Base-by-base conservation (phyloP, 495 filamentous ascomycete genomes). In the Hyaloscypha finlandica region DNA sequence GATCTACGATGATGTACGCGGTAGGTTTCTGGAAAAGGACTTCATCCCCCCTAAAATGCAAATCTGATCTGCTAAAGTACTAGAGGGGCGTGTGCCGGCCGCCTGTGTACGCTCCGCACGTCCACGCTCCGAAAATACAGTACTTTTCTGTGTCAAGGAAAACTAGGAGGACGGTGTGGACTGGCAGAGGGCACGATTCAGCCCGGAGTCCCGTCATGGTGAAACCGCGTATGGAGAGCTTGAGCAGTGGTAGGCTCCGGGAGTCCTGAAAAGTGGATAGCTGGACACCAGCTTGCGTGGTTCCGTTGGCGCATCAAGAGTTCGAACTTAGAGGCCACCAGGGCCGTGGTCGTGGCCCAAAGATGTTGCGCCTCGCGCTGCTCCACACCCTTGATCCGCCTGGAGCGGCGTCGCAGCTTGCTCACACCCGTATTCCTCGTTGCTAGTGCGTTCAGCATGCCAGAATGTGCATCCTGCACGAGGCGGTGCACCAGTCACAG, bases 231-330 rank as follows among this genome's bases (percentile, higher is more conserved):
- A 48, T 48, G 42, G 42, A 14, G 42, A 48, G 42, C 42, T 19
- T 48, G 8, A 48, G 42, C 42, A 48, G 1, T 16, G 9, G 42
- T 11, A 6, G 42, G 42, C 42, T 48, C 3, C 4, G 42, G 8
- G 42, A 20, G 56, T 0, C 56, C 56, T 14, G n/a, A 59, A 59
- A 12, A 11, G 56, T 32, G 56, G 56, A 37, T 59, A 59, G 56
- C 56, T 59, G 25, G 56, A 33, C 30, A 59, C 5, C 56, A 59
- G 56, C 56, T 59, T 59, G 56, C 56, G 56, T 35, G 56, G 11
- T 3, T 59, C 31, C 56, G 11, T 11, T 31, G 31, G 25, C 12
- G 54, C 54, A 57, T 57, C 25, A 11, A 6, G 35, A 57, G 54
- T 20, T 57, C 20, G 12, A 57, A 20, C 54, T 12, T 19, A 33